Conservation (phyloP, 2,329 filamentous ascomycete species). For the Pseudogymnoascus sp. region DNA sequence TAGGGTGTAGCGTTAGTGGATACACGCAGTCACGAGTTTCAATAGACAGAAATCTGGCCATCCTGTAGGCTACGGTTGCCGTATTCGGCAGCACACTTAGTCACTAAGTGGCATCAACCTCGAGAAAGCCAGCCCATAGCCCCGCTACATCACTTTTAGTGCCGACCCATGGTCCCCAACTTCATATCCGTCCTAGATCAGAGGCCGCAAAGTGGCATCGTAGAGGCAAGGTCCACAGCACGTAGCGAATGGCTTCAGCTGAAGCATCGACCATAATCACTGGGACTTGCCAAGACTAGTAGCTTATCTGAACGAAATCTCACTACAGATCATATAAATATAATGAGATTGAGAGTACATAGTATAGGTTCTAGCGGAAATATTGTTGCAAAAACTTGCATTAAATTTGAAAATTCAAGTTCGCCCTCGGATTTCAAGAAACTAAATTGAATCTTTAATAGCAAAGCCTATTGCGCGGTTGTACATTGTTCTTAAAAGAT, state of each 20-base stretch:
- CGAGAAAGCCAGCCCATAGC: neutral
- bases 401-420: neutral
- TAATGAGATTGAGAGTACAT: neutral
- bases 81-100: neutral
- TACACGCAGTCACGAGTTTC: neutral
- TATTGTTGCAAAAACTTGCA: neutral
- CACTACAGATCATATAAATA: neutral
- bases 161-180: neutral
- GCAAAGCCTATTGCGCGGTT: neutral
- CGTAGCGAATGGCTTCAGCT: neutral
- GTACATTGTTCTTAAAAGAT: neutral
- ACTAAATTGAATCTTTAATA: neutral
- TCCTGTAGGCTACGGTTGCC: neutral
- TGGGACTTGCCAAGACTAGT: neutral
- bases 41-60: neutral
- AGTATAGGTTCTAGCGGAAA: neutral
- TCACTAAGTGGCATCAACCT: neutral
- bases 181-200: neutral
- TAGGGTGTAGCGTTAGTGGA: neutral
- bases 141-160: neutral
- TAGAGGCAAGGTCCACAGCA: neutral
- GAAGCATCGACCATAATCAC: neutral
- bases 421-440: neutral
- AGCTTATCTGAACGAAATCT: neutral
- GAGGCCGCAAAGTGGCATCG: neutral